These are phyloP conservation scores for Rutstroemia sp. DNA, from an alignment of 2,329 filamentous ascomycete species.

Conservation along the genomic window DNA sequence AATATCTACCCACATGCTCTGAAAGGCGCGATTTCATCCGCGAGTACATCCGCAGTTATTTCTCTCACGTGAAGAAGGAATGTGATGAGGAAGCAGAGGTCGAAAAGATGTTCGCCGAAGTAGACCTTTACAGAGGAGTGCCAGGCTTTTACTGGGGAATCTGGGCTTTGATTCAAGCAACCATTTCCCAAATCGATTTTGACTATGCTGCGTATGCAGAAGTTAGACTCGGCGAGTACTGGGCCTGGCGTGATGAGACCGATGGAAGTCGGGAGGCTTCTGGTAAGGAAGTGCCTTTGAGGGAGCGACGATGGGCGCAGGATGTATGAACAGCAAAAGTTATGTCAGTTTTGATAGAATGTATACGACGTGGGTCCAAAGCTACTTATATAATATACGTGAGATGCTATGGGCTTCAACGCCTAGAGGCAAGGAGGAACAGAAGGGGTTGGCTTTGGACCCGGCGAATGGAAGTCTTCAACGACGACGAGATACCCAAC, in stretches of 20 bases:
- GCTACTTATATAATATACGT: conserved; percentile 6
- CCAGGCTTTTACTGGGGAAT: conserved; percentile 91
- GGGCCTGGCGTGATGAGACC: conserved; percentile 75
- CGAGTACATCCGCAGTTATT: conserved; percentile 76
- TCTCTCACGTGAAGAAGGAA: conserved; percentile 40
- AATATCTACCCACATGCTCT: conserved; percentile 67
- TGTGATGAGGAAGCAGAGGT: conserved; percentile 53
- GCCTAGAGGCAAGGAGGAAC: conserved; percentile 1
- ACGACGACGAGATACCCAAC: background rate
- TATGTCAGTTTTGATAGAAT: background rate
- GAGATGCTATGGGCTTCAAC: conserved; percentile 13
- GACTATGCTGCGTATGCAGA: conserved; percentile 93
- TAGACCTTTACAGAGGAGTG: conserved; percentile 80
- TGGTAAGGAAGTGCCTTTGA: conserved; percentile 56
- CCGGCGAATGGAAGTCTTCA: background rate
- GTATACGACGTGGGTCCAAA: conserved; percentile 1
- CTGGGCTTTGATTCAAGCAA: conserved; percentile 91
- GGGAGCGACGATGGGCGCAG: conserved; percentile 68
- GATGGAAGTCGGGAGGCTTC: conserved; percentile 51
- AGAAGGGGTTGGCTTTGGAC: background rate
- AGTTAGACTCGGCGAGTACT: conserved; percentile 80
- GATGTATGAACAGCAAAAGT: conserved; percentile 14
- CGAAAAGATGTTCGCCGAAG: conserved; percentile 65
- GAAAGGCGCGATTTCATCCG: conserved; percentile 74
- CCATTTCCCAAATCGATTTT: conserved; percentile 92